Conservation (phyloP, 176 grass and related monocot genomes). For the Oryza punctata region DNA sequence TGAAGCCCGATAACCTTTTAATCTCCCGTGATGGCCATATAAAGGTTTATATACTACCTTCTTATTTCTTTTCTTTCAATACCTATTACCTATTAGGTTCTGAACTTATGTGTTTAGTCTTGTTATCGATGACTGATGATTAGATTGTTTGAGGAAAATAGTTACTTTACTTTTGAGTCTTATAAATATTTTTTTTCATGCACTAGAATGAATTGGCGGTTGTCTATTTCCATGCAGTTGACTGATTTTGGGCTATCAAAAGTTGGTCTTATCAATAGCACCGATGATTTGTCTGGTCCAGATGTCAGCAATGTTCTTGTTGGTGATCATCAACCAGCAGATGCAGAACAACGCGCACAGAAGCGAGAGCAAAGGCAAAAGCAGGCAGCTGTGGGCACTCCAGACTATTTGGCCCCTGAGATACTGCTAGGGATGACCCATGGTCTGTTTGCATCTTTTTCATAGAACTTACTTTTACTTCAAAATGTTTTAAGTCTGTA, state of each 20-base stretch:
- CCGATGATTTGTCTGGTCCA: slow-evolving; percentile 94
- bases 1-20: slow-evolving; percentile 90
- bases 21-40: slow-evolving; percentile 87
- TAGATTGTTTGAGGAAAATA: background rate
- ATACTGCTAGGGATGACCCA: slow-evolving; percentile 92
- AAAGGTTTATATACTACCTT: slow-evolving; percentile 52
- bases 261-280: slow-evolving; percentile 98
- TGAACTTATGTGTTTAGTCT: background rate
- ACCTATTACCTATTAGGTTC: slow-evolving; percentile 2
- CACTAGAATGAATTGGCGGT: background rate
- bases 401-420: slow-evolving; percentile 97
- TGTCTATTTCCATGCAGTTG: slow-evolving; percentile 43
- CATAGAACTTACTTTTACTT: background rate
- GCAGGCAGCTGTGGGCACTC: slow-evolving; percentile 91
- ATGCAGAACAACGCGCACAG: slow-evolving; percentile 63
- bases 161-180: background rate
- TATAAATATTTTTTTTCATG: background rate
- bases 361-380: slow-evolving; percentile 78
- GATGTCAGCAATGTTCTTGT: slow-evolving; percentile 76
- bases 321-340: slow-evolving; percentile 55
- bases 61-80: background rate
- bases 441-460: slow-evolving; percentile 45
- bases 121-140: background rate
- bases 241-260: slow-evolving; percentile 98
- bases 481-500: background rate